A percentile compares a stretch with the other conserved stretches of the same genome.
phyloP scores from a whole-genome alignment of 768 basidiomycete species.

The Chlorophyllum brunneum region DNA sequence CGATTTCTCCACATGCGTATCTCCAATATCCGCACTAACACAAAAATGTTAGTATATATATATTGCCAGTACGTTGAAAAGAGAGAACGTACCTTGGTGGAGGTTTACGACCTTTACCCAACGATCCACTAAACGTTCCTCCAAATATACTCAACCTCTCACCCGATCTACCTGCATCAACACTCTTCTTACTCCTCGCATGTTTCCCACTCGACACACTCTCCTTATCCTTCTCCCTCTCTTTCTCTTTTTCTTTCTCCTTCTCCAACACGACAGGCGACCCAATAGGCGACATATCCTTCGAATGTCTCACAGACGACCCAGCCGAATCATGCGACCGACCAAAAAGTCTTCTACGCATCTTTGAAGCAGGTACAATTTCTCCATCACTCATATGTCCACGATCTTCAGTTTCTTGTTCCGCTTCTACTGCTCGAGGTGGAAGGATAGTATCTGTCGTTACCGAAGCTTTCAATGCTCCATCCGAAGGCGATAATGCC shows the following conservation, averaged over 20 bases:
- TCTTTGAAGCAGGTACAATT: slow-evolving; percentile 31
- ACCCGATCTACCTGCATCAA: slow-evolving; percentile 39
- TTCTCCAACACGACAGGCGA: slow-evolving; percentile 5
- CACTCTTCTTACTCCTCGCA: slow-evolving; percentile 44
- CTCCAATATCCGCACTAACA: slow-evolving; percentile 6
- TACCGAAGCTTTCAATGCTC: slow-evolving; percentile 41
- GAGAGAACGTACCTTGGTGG: slow-evolving; percentile 64
- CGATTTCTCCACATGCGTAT: slow-evolving; percentile 32
- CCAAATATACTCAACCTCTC: slow-evolving; percentile 87
- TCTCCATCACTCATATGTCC: slow-evolving; percentile 66
- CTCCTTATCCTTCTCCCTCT: slow-evolving; percentile 32
- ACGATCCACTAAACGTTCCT: slow-evolving; percentile 50
- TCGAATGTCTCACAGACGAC: slow-evolving; percentile 20
- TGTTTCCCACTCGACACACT: slow-evolving; percentile 27
- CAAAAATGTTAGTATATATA: not conserved
- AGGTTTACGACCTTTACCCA: slow-evolving; percentile 76
- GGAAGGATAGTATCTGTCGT: slow-evolving; percentile 30
- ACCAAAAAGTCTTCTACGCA: slow-evolving; percentile 60
- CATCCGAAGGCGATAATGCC: slow-evolving; percentile 59
- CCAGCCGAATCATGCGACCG: slow-evolving; percentile 45
- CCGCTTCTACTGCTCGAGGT: slow-evolving; percentile 21
- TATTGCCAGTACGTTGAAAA: no score
- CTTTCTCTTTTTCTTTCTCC: slow-evolving; percentile 22
- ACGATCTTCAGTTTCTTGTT: slow-evolving; percentile 49
- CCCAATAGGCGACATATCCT: slow-evolving; percentile 13